phyloP scores from a whole-genome alignment of 441 rosid genomes.

The Syzygium syzygioides region DNA sequence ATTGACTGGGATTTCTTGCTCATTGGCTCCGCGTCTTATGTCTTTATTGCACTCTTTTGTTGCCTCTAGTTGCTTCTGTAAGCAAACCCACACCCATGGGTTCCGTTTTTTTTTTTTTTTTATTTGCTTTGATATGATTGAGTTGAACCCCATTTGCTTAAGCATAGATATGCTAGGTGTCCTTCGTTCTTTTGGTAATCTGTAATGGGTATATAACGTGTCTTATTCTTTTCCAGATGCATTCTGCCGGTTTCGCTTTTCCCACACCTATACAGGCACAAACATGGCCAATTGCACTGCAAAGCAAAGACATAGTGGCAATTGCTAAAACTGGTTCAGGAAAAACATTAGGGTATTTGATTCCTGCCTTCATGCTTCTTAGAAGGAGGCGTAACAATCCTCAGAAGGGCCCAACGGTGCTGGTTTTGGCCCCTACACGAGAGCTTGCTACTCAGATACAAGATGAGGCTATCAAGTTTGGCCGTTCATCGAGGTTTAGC shows the following conservation, averaged over 20 bases:
- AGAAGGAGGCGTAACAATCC: conserved; percentile 58
- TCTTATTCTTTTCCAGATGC: conserved; percentile 48
- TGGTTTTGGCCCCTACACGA: conserved; percentile 92
- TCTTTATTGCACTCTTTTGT: conserved; percentile 67
- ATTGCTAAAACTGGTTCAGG: conserved; percentile 99
- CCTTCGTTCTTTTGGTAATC: neutral
- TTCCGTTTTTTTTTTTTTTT: conserved; percentile 14
- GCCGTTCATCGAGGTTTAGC: conserved; percentile 71
- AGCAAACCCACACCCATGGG: conserved; percentile 52
- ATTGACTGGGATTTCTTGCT: conserved; percentile 63
- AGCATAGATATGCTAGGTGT: neutral
- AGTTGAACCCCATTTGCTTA: neutral
- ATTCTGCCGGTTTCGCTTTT: conserved; percentile 73
- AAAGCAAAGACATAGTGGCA: conserved; percentile 84
- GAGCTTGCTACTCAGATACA: conserved; percentile 98
- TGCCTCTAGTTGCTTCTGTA: conserved; percentile 84
- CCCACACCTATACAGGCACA: conserved; percentile 99
- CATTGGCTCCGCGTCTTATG: conserved; percentile 61
- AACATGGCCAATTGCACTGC: conserved; percentile 96
- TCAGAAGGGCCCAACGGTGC: conserved; percentile 79
- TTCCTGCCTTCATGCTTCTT: conserved; percentile 84
- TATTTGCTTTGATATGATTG: neutral
- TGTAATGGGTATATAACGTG: neutral
- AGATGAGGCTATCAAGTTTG: conserved; percentile 79
- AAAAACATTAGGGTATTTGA: conserved; percentile 91